Evolutionary conservation across 306 rosid genomes (phyloP).

Genomic region (Hippophae rhamnoides): DNA sequence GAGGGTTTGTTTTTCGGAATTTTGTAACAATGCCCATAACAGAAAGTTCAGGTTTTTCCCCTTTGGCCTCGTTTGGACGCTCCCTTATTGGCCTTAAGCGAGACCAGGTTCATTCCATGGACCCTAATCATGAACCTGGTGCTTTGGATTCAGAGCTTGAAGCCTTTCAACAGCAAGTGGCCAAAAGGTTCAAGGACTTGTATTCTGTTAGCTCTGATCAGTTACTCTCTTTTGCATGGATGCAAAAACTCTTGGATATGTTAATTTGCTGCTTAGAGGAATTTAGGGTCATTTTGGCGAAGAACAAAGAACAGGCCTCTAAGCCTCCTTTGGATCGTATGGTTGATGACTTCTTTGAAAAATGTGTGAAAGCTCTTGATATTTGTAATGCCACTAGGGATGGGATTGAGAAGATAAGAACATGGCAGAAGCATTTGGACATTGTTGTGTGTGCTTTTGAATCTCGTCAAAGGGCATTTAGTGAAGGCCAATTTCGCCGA

Average conservation of each 20-base stretch:
- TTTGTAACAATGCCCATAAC: conserved; percentile 44
- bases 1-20: conserved; percentile 15
- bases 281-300: conserved; percentile 43
- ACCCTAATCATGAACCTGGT: conserved; percentile 38
- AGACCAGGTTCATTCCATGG: conserved; percentile 57
- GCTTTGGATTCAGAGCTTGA: conserved; percentile 44
- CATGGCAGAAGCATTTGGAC: conserved; percentile 62
- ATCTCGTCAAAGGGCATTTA: conserved; percentile 45
- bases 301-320: conserved; percentile 35
- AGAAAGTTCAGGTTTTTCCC: conserved; percentile 42
- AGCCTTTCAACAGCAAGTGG: conserved; percentile 45
- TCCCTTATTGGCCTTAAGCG: conserved; percentile 53
- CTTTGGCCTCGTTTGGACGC: conserved; percentile 47
- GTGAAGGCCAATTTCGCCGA: conserved; percentile 72
- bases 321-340: conserved; percentile 56
- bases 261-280: conserved; percentile 52
- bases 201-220: conserved; percentile 45
- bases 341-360: conserved; percentile 53
- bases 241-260: conserved; percentile 44
- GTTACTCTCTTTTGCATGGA: conserved; percentile 59
- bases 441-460: conserved; percentile 63
- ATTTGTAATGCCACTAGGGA: conserved; percentile 65
- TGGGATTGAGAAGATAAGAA: conserved; percentile 57
- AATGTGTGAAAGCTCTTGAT: conserved; percentile 72
- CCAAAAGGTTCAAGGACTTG: conserved; percentile 45